phyloP scores from a whole-genome alignment of 495 filamentous ascomycete genomes.

The Neurospora sp. region DNA sequence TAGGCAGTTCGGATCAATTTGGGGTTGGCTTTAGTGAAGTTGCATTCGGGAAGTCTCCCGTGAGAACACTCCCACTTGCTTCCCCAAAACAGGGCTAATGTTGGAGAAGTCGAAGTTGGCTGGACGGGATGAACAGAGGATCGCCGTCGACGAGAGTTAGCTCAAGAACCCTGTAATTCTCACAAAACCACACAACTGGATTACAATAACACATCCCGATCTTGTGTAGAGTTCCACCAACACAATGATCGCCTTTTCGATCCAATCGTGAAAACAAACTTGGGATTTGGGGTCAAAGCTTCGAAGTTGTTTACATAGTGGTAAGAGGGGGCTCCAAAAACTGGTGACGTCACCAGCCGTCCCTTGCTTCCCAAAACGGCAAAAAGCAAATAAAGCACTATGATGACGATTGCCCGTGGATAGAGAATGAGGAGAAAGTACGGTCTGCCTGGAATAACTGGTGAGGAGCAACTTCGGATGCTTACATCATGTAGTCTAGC shows the following conservation, averaged over 20 bases:
- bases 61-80: neutral
- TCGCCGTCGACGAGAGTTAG: neutral
- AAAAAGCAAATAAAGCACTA: neutral
- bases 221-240: neutral
- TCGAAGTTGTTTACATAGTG: neutral
- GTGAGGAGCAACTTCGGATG: neutral
- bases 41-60: neutral
- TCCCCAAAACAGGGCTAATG: neutral
- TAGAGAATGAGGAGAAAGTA: neutral
- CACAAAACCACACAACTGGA: neutral
- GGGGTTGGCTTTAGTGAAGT: neutral
- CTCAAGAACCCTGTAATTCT: neutral
- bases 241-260: neutral
- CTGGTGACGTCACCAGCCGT: neutral
- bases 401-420: neutral
- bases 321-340: neutral
- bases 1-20: neutral
- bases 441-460: neutral
- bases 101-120: neutral
- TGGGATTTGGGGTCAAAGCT: neutral
- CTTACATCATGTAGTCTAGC: neutral
- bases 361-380: neutral
- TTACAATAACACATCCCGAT: neutral
- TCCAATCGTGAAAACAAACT: neutral
- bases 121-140: neutral